Evolutionary conservation across 116 monocot species (phyloP), one percentile per base, ranked within the genome.

Genomic region (Iris pallida): DNA sequence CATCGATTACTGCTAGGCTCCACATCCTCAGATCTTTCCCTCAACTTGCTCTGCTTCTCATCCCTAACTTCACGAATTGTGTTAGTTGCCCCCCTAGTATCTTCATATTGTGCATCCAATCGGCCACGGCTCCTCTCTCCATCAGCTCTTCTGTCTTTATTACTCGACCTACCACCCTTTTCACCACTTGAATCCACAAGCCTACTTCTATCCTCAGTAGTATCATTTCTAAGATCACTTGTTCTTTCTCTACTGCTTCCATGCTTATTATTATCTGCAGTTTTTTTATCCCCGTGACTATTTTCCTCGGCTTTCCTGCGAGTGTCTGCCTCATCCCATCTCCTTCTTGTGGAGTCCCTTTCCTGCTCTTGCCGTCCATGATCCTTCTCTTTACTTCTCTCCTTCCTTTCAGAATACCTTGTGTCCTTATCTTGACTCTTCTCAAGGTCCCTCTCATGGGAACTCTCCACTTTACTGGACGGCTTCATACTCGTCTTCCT

Each of bases 321-420:
- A 4, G 46, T 55, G 16, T 85, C 79, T 68, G 49, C 71, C 10
- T 88, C 85, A 79, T 88, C 83, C 80, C 71, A 79, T 70, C 82
- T 80, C 60, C 82, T 79, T 16, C 73, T 73, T 8, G 80, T 18
- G 2, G 53, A 43, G 47, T 56, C 76, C 47, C 74, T 76, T 60
- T 83, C 90, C 64, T 78, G 83, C 20, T 82, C 91, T 30, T 67
- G 63, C 2, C 70, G 76, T 45, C 42, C 72, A 53, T 79, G 80
- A 17, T 64, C 73, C 70, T 81, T 92, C 40, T 86, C 86, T 62
- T 69, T 82, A 44, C 71, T 73, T 42, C 59, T 78, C 11, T 83
- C 88, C 65, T 86, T 86, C 68, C 79, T 79, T 11, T 92, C 92
- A 7, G 53, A 40, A 67, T 67, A 55, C 55, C 42, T 67, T 30